Evolutionary conservation across 176 grass and related monocot genomes (phyloP).

Genomic region (Saccharum spontaneum): DNA sequence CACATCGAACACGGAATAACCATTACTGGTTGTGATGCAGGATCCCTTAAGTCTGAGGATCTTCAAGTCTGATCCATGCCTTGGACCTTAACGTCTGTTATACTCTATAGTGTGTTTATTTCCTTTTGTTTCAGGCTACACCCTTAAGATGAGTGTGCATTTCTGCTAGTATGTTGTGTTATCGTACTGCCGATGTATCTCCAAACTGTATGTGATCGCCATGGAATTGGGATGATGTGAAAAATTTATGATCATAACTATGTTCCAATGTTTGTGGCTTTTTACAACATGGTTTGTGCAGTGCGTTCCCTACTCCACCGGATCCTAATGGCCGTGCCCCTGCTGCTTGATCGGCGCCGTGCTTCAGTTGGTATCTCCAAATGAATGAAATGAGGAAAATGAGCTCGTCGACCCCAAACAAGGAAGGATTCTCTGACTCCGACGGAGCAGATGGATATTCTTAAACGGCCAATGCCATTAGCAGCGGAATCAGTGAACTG

Average conservation of each 20-base stretch:
- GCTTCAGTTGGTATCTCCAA: not conserved
- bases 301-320: not conserved
- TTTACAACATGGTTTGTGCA: not conserved
- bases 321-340: no score
- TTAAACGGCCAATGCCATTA: not conserved
- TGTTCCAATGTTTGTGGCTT: not conserved
- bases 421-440: not conserved
- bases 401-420: not conserved
- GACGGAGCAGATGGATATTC: not conserved
- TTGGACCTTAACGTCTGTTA: conserved; percentile 14
- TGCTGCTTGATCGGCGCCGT: not conserved
- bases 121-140: conserved; percentile 28
- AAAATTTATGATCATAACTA: not conserved
- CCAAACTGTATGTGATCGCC: not conserved
- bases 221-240: not conserved
- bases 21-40: not conserved
- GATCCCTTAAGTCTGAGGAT: not conserved
- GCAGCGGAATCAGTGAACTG: not conserved
- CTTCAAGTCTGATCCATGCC: no score
- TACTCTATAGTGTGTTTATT: not conserved
- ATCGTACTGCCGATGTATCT: not conserved
- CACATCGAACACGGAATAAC: conserved; percentile 43
- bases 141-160: conserved; percentile 1
- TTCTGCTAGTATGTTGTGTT: conserved; percentile 7
- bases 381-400: not conserved